Conservation (phyloP, 2,329 filamentous ascomycete species). For the Diaporthe batatas region DNA sequence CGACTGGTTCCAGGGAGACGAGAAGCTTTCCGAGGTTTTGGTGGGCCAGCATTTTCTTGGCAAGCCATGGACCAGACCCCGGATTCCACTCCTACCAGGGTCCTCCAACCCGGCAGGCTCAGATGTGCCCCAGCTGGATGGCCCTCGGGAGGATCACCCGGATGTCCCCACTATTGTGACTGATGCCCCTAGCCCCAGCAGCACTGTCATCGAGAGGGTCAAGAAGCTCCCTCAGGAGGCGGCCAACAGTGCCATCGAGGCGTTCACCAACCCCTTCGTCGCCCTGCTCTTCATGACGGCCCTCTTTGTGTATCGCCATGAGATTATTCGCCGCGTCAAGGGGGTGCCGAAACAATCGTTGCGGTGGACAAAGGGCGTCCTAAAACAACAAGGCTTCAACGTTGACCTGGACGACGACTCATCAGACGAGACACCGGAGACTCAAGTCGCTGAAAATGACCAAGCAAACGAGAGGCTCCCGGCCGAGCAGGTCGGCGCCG, state of each 20-base stretch:
- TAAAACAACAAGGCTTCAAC: constrained; percentile 35
- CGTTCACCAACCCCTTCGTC: constrained; percentile 68
- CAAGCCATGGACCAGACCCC: constrained; percentile 50
- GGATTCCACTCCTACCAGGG: constrained; percentile 41
- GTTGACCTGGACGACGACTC: constrained; percentile 37
- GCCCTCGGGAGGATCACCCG: constrained; percentile 46
- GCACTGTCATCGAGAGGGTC: constrained; percentile 63
- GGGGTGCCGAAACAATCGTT: constrained; percentile 51
- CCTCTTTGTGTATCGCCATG: constrained; percentile 59
- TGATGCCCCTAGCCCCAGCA: constrained; percentile 41
- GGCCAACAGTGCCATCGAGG: constrained; percentile 64
- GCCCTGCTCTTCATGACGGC: constrained; percentile 60
- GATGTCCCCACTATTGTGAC: constrained; percentile 50
- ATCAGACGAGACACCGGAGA: constrained; percentile 31
- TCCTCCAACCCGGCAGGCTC: constrained; percentile 34
- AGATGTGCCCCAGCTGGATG: constrained; percentile 40
- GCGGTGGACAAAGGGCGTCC: constrained; percentile 41
- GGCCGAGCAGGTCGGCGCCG: not conserved
- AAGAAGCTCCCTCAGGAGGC: constrained; percentile 65
- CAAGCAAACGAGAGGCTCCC: not conserved
- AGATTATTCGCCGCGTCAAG: constrained; percentile 57
- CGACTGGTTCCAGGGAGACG: constrained; percentile 58
- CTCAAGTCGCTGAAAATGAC: not conserved
- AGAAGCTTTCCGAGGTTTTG: constrained; percentile 71
- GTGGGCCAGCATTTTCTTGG: constrained; percentile 80